Evolutionary conservation across 2,329 filamentous ascomycete genomes (phyloP).

Genomic region (Fusarium vanettenii): DNA sequence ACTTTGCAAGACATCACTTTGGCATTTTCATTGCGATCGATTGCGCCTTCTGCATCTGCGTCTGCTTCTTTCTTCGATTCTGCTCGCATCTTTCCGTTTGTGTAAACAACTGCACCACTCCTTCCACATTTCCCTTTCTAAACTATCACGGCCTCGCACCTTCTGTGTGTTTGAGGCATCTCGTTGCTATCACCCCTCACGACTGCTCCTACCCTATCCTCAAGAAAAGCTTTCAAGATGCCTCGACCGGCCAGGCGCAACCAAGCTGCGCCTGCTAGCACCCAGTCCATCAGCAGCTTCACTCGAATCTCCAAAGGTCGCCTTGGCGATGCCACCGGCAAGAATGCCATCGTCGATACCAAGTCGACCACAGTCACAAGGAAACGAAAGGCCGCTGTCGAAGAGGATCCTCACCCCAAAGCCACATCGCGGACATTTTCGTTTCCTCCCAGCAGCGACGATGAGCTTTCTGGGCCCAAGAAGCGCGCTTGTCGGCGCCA

Average conservation of each 20-base stretch:
- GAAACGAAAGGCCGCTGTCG: slow-evolving; percentile 52
- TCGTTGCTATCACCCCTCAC: not conserved
- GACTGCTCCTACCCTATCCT: slow-evolving; percentile 1
- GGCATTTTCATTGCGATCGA: slow-evolving; percentile 14
- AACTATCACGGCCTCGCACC: not conserved
- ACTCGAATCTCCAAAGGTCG: slow-evolving; percentile 60
- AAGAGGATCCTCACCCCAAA: slow-evolving; percentile 42
- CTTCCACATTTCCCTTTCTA: not conserved
- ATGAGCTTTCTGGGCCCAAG: slow-evolving; percentile 34
- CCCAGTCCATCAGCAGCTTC: slow-evolving; percentile 56
- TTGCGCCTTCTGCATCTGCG: slow-evolving; percentile 10
- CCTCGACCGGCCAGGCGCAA: slow-evolving; percentile 43
- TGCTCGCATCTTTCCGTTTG: slow-evolving; percentile 6
- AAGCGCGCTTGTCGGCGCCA: slow-evolving; percentile 47
- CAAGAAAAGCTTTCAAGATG: slow-evolving; percentile 23
- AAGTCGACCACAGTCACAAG: slow-evolving; percentile 37
- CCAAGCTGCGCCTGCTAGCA: slow-evolving; percentile 30
- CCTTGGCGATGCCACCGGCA: slow-evolving; percentile 43
- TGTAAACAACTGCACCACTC: not conserved
- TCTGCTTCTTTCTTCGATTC: not conserved
- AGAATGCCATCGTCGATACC: slow-evolving; percentile 49
- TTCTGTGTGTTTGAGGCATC: not conserved
- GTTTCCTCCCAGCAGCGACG: slow-evolving; percentile 50
- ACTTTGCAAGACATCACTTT: slow-evolving; percentile 23
- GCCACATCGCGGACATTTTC: slow-evolving; percentile 45